These are phyloP conservation scores for Blyttiomyces sp. DNA, from an alignment of 371 early-diverging fungal genomes.

Conservation along the genomic window DNA sequence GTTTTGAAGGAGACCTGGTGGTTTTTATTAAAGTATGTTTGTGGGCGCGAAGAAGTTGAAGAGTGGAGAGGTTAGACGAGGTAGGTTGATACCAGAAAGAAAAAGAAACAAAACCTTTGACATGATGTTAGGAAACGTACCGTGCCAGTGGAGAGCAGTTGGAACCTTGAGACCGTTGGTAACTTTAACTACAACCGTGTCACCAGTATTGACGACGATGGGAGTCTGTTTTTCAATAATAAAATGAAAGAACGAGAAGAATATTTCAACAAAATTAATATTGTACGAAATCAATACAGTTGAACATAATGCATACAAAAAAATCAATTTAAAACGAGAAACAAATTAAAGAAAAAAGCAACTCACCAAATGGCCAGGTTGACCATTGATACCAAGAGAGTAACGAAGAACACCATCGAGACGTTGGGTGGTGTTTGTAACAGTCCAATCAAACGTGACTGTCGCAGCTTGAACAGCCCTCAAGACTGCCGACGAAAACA, in stretches of 20 bases:
- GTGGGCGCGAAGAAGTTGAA: background rate
- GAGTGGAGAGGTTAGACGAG: background rate
- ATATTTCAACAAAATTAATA: too few relatives aligned
- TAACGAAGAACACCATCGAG: conserved; percentile 21
- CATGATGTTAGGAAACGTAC: conserved; percentile 18
- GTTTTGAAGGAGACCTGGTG: conserved; percentile 60
- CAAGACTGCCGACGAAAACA: too few relatives aligned
- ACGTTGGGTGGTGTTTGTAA: conserved; percentile 1
- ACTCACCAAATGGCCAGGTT: background rate
- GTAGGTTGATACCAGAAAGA: background rate
- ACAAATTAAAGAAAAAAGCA: background rate
- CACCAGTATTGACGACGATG: conserved; percentile 12
- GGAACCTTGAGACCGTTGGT: conserved; percentile 53
- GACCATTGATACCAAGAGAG: conserved; percentile 16
- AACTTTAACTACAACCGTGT: conserved; percentile 18
- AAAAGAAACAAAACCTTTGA: too few relatives aligned
- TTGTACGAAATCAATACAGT: too few relatives aligned
- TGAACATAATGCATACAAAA: too few relatives aligned
- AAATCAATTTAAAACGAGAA: conserved; percentile 13
- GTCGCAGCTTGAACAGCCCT: too few relatives aligned
- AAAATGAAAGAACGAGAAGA: background rate
- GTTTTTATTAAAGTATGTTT: background rate
- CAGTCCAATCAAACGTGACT: conserved; percentile 16
- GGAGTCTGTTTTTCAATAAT: background rate
- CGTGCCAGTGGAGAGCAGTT: conserved; percentile 71